phyloP scores from a whole-genome alignment of 2,329 filamentous ascomycete genomes.

The Dothideomycetes sp. region DNA sequence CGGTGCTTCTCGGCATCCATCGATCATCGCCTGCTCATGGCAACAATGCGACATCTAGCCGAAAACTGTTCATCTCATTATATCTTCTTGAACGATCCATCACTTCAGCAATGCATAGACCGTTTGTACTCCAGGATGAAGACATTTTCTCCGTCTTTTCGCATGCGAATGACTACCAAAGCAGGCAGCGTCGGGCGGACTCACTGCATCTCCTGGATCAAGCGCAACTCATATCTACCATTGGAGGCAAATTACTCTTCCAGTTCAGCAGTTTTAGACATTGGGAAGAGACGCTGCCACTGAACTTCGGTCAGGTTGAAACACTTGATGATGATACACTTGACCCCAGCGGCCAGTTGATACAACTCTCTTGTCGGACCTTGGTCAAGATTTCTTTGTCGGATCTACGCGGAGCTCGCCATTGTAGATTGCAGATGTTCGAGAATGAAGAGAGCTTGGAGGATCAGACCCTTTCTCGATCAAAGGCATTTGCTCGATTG shows the following conservation, averaged over 20 bases:
- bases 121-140: constrained; percentile 2
- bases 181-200: neutral
- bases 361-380: constrained; percentile 3
- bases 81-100: neutral
- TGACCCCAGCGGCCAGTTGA: neutral
- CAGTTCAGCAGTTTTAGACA: constrained; percentile 7
- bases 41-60: neutral
- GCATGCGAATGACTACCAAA: neutral
- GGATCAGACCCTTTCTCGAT: neutral
- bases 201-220: neutral
- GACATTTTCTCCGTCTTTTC: neutral
- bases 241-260: neutral
- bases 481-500: neutral
- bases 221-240: constrained; percentile 3
- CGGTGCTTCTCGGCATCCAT: neutral
- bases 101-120: neutral
- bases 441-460: constrained; percentile 4
- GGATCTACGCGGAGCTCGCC: neutral
- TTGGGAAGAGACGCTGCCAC: constrained; percentile 2
- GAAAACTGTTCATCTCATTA: constrained; percentile 1
- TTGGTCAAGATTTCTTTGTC: constrained; percentile 4
- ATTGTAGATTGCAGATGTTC: constrained; percentile 5
- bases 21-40: neutral
- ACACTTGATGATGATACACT: neutral
- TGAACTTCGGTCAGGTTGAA: neutral